A percentile compares a stretch with the other conserved stretches of the same genome.
Conservation (phyloP, 352 stramenopile genomes). For the Phytopythium litorale region DNA sequence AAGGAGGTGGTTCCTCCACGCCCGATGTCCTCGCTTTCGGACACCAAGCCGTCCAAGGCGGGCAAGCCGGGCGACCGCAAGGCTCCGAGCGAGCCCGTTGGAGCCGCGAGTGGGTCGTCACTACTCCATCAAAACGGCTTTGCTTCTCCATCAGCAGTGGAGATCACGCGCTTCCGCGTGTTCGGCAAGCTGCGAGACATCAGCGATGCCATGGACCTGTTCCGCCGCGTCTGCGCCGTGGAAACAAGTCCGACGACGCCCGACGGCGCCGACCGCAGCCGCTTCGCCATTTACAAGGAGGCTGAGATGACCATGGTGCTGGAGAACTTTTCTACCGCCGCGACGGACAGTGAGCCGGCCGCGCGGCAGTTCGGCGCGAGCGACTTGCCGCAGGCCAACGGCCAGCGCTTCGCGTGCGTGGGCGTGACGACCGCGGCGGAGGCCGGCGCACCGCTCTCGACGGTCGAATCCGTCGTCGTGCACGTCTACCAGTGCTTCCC, state of each 20-base stretch:
- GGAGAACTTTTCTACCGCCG: constrained; percentile 49
- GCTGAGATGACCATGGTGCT: constrained; percentile 78
- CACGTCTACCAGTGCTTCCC: constrained; percentile 83
- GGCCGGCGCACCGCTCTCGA: constrained; percentile 31
- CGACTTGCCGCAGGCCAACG: constrained; percentile 47
- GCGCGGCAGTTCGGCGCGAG: constrained; percentile 36
- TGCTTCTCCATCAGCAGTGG: neutral
- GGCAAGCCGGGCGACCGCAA: constrained; percentile 14
- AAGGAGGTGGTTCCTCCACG: constrained; percentile 21
- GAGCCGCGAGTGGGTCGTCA: neutral
- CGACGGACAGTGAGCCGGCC: neutral
- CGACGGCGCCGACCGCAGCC: constrained; percentile 34
- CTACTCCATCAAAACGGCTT: neutral
- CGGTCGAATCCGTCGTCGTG: constrained; percentile 52
- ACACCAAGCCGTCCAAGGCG: constrained; percentile 11
- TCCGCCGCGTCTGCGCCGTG: constrained; percentile 56
- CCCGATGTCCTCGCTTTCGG: constrained; percentile 12
- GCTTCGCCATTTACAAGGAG: constrained; percentile 79
- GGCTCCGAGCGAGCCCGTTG: neutral
- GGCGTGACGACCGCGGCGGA: constrained; percentile 28
- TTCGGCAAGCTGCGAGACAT: constrained; percentile 73
- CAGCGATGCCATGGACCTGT: constrained; percentile 55
- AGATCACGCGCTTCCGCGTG: constrained; percentile 58
- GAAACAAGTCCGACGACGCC: constrained; percentile 26
- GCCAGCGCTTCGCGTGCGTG: constrained; percentile 74